Conservation (phyloP, 2,329 filamentous ascomycete genomes). For the Fusarium phyllophilum region DNA sequence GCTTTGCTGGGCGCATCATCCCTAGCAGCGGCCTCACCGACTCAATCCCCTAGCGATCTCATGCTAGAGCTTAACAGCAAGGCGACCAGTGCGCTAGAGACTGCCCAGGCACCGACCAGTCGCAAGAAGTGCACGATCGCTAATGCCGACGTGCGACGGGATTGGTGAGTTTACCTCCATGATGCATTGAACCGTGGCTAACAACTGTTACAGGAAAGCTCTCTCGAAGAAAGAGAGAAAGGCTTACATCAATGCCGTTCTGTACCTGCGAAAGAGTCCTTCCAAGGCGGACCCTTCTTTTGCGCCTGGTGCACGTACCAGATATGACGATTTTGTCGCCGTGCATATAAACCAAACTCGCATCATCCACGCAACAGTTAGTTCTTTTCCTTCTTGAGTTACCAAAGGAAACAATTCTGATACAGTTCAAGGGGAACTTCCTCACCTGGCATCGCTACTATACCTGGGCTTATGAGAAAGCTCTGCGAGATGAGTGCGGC, state of each 20-base stretch:
- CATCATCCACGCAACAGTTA: background rate
- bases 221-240: constrained; percentile 3
- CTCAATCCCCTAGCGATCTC: background rate
- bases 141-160: background rate
- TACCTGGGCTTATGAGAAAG: constrained; percentile 6
- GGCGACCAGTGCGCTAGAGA: background rate
- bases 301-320: background rate
- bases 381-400: rapidly evolving
- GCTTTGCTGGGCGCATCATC: background rate
- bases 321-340: constrained; percentile 19
- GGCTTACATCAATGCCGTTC: background rate
- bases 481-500: constrained; percentile 6
- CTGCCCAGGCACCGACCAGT: rapidly evolving
- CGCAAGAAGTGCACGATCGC: background rate
- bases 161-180: background rate
- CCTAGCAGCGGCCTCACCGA: background rate
- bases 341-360: constrained; percentile 16
- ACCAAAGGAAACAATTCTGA: background rate
- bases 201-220: background rate
- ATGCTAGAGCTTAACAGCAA: background rate
- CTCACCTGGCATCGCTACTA: constrained; percentile 19
- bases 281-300: constrained; percentile 5
- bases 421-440: background rate
- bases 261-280: background rate
- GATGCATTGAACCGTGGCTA: rapidly evolving